Evolutionary conservation across 1,139 yeast genomes (phyloP), one percentile per base, ranked within the genome.

Genomic region (Suhomyces guaymorum): DNA sequence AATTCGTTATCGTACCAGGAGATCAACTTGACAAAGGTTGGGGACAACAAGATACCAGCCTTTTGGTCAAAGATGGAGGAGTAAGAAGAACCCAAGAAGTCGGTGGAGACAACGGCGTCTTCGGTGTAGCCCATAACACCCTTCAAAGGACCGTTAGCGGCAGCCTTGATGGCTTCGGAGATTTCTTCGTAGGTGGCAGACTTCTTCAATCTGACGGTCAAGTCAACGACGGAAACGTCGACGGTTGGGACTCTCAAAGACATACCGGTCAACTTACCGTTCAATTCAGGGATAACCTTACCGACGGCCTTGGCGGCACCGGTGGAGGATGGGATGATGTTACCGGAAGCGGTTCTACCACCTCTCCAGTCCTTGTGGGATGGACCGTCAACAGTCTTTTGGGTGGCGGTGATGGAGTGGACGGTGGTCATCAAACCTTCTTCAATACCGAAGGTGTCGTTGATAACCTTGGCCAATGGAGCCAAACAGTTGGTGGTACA

Each of bases 241-340:
- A 75, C 77, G 66, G 94, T 85, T 64, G 95, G 94, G 49, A 84
- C 92, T 73, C 95, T 83, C 70, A 84, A 75, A 46, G 94, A 78
- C 78, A 85, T 76, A 75, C 95, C 95, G 54, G 95, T 85, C 65
- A 84, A 81, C 75, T 84, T 85, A 62, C 94, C 94, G 74, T 82
- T 80, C 61, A 84, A 82, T 63, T 79, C 81, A 57, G 95, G 95
- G 57, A 85, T 83, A 61, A 85, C 94, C 78, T 82, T 83, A 67
- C 92, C 94, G 57, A 84, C 94, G 55, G 92, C 92, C 80, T 84
- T 84, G 62, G 95, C 95, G 61, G 94, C 94, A 78, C 94, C 94
- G 52, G 94, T 84, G 52, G 92, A 82, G 34, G 92, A 84, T 64
- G 94, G 94, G 59, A 84, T 84, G 65, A 84, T 82, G 85, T 84